Base-by-base conservation (phyloP, 1,139 yeast genomes). In the Blastobotrys apis region DNA sequence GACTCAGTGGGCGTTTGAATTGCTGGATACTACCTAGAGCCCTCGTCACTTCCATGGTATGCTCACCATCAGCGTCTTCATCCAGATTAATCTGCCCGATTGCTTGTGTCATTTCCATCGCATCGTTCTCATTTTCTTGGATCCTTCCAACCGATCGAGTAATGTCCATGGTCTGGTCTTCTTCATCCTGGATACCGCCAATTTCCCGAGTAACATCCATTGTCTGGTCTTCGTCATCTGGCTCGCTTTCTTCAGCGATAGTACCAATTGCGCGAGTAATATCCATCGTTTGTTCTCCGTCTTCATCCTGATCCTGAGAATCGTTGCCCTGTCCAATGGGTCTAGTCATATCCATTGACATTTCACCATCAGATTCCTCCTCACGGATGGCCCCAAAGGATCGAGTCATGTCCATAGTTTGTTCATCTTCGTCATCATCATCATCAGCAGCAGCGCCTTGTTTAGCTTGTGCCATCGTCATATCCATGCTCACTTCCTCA, bases 381-480 rank as follows among this genome's bases (percentile, higher is more conserved):
- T 47, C 53, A 53, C 45, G 47, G 26, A 49, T 49, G 20, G 41
- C 26, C 1, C 57, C 57, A n/a, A 53, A 20, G 12, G 53, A 44
- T 9, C 47, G 41, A 4, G 59, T 56, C 27, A 54, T 45, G 25
- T 55, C 60, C 58, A 56, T 57, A 17, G 55, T 47, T 19, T 37
- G 25, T 13, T 49, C 51, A 23, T 23, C 26, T 10, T 33, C 34
- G 4, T 6, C 38, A 4, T 6, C 38, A 33, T 15, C 31, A 3
- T 38, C 41, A 20, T 20, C 23, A 22, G 29, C 36, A 5, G 20
- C 39, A 10, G 13, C 52, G n/a, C 44, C 37, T 13, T 22, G 22
- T n/a, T 19, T 27, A 39, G 21, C 33, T 12, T 26, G 13, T 17
- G 37, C 44, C 1, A 26, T 21, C n/a, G 47, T 53, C 23, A 52